Evolutionary conservation across 208 protist genomes (phyloP), one percentile per base, ranked within the genome.

Genomic region (Leishmania martiniquensis): DNA sequence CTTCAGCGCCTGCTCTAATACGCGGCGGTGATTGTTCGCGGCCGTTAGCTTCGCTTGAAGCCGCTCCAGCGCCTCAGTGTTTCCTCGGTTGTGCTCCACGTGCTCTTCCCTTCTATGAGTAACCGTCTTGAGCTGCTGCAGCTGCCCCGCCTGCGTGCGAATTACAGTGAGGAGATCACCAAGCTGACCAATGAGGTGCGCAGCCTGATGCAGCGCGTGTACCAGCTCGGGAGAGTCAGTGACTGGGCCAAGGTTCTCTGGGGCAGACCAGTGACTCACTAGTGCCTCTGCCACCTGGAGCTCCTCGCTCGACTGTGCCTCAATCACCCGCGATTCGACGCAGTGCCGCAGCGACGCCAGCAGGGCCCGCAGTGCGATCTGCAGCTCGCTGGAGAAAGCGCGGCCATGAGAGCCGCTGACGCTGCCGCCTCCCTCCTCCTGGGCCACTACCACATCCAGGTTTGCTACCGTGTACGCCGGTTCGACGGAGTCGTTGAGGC

Each of bases 371-470:
- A 88, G 62, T 20, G 84, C 87, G 42, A 85, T 79, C 59, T 89
- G 84, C 34, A 91, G 34, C 65, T 85, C 83, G 75, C 90, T 88
- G 1, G 91, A 91, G 47, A 93, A 87, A 25, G 39, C 80, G 29
- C 63, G 59, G 10, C 62, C 9, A 44, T 10, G 59, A 17, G 32
- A 4, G 52, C 54, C 29, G 22, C n/a, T 12, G 42, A 37, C 44
- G 65, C n/a, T 12, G 42, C 65, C 44, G 65, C 65, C 44, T 49
- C 44, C 7, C 65, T 32, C 37, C 13, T 75, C 76, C 32, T 87
- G 55, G 29, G 57, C 62, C 13, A 89, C 81, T 63, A 91, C 83
- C 37, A 47, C 62, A 2, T 55, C 45, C 22, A 92, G 69, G 68
- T 89, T 81, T 2, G 65, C 22, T 15, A 93, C 83, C 7, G 72